Conservation (phyloP, 2,329 filamentous ascomycete species). For the Phaeoacremonium minimum region DNA sequence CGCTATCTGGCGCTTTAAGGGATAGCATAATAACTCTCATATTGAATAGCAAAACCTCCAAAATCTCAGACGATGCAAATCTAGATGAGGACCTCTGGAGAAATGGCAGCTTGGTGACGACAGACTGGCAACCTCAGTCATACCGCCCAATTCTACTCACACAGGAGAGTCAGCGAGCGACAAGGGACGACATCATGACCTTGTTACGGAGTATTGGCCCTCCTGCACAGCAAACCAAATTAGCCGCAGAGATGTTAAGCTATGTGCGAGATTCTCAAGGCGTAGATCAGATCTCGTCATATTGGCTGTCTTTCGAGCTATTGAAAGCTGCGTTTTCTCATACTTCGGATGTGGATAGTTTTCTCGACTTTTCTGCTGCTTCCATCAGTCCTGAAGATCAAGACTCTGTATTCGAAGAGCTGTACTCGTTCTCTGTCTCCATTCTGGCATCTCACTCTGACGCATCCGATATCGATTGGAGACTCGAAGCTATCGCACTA, state of each 20-base stretch:
- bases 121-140: constrained; percentile 11
- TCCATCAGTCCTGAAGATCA: constrained; percentile 32
- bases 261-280: constrained; percentile 55
- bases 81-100: constrained; percentile 20
- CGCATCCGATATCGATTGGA: constrained; percentile 56
- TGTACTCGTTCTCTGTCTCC: constrained; percentile 66
- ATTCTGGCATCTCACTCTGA: constrained; percentile 53
- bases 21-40: constrained; percentile 61
- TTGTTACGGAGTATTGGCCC: constrained; percentile 53
- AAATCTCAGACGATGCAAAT: constrained; percentile 25
- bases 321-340: constrained; percentile 52
- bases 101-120: constrained; percentile 19
- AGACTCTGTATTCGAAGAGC: constrained; percentile 51
- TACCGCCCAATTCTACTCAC: constrained; percentile 61
- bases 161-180: constrained; percentile 62
- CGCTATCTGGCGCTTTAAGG: constrained; percentile 63
- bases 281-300: constrained; percentile 61
- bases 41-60: constrained; percentile 22
- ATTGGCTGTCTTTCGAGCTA: constrained; percentile 77
- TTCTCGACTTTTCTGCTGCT: constrained; percentile 53
- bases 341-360: constrained; percentile 56
- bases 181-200: constrained; percentile 50
- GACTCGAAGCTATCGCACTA: constrained; percentile 71
- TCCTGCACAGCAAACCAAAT: constrained; percentile 52
- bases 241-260: constrained; percentile 64